Conservation (phyloP, 2,329 filamentous ascomycete species). For the Scedosporium boydii region DNA sequence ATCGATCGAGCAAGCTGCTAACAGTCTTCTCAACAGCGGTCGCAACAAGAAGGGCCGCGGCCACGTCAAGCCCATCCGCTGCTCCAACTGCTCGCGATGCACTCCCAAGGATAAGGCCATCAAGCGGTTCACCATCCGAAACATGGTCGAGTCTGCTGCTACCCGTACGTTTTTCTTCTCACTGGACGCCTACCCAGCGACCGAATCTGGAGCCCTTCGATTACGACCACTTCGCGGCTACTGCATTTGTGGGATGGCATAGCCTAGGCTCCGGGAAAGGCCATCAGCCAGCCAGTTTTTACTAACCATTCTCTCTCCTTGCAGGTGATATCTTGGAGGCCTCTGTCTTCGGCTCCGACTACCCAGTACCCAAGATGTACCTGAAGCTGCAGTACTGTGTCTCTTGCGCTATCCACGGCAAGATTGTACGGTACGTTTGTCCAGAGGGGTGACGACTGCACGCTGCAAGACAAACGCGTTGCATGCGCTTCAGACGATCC, state of each 20-base stretch:
- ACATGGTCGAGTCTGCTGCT: slow-evolving; percentile 99
- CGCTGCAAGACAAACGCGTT: slow-evolving; percentile 19
- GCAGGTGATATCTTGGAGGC: slow-evolving; percentile 99
- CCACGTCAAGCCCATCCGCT: slow-evolving; percentile 97
- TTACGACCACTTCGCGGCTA: too few species aligned
- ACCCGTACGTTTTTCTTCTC: slow-evolving; percentile 67
- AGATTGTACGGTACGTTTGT: slow-evolving; percentile 97
- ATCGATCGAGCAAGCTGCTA: too few species aligned
- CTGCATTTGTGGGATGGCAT: too few species aligned
- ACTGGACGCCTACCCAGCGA: background rate
- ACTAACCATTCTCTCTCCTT: background rate
- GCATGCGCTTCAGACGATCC: slow-evolving; percentile 49
- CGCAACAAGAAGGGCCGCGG: slow-evolving; percentile 99
- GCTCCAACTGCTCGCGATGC: slow-evolving; percentile 67
- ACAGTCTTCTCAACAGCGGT: slow-evolving; percentile 48
- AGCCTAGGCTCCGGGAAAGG: too few species aligned
- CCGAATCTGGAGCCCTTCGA: background rate
- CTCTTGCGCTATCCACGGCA: slow-evolving; percentile 99
- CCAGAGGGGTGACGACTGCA: slow-evolving; percentile 50
- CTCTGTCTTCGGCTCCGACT: slow-evolving; percentile 90
- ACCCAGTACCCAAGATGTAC: slow-evolving; percentile 99
- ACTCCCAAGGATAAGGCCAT: slow-evolving; percentile 99
- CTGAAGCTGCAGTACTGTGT: slow-evolving; percentile 99
- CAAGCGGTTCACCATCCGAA: slow-evolving; percentile 99
- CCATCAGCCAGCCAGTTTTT: background rate